These are phyloP conservation scores for Ophiocordyceps australis DNA, from an alignment of 2,329 filamentous ascomycete genomes.

Conservation along the genomic window DNA sequence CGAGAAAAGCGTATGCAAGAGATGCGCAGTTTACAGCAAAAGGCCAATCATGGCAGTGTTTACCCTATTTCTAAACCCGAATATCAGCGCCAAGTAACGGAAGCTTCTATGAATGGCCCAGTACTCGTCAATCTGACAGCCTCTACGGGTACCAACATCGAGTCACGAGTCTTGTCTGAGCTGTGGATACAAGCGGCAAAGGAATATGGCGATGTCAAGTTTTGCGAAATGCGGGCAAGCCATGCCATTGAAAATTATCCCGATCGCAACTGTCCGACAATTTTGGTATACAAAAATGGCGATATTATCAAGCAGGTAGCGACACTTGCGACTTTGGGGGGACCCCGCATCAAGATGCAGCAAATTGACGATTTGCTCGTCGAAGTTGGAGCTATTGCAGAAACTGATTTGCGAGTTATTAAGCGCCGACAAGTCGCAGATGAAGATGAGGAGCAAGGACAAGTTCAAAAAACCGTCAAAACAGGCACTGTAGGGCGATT, in stretches of 20 bases:
- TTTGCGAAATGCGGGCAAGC: constrained; percentile 84
- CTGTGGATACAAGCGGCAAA: constrained; percentile 70
- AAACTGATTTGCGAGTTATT: constrained; percentile 60
- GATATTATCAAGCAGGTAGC: constrained; percentile 86
- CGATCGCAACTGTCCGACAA: constrained; percentile 84
- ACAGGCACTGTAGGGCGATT: constrained; percentile 28
- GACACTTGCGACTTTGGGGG: constrained; percentile 66
- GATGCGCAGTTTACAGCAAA: constrained; percentile 54
- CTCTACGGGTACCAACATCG: constrained; percentile 59
- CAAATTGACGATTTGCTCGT: constrained; percentile 71
- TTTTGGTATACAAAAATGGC: constrained; percentile 79
- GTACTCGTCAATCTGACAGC: constrained; percentile 72
- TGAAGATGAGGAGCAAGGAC: constrained; percentile 39
- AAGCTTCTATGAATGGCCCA: constrained; percentile 54
- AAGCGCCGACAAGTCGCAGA: constrained; percentile 41
- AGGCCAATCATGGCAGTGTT: constrained; percentile 72
- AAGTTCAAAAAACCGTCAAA: constrained; percentile 28
- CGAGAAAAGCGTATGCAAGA: constrained; percentile 76
- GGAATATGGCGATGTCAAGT: constrained; percentile 90
- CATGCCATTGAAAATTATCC: constrained; percentile 96
- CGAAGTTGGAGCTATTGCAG: constrained; percentile 61
- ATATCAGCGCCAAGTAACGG: constrained; percentile 79
- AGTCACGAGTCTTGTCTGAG: constrained; percentile 68
- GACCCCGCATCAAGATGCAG: constrained; percentile 49
- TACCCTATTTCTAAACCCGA: constrained; percentile 92